phyloP scores from a whole-genome alignment of 2,329 filamentous ascomycete species.

The Penicillium sp. region DNA sequence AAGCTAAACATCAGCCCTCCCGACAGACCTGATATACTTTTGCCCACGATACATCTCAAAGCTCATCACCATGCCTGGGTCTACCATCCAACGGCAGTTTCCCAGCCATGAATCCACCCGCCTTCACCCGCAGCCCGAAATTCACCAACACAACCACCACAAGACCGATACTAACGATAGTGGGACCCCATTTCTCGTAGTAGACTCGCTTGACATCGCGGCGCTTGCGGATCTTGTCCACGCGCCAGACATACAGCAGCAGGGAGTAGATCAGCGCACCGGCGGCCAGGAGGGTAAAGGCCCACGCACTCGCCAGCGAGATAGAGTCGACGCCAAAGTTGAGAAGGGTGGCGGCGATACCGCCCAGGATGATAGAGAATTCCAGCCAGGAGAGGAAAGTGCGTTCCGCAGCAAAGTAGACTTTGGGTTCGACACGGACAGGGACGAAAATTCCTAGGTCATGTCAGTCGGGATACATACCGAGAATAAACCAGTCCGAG shows the following conservation, averaged over 20 bases:
- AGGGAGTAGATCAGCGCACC: conserved; percentile 80
- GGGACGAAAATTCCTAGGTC: conserved; percentile 84
- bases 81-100: conserved; percentile 11
- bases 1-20: neutral
- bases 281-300: conserved; percentile 81
- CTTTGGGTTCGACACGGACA: conserved; percentile 93
- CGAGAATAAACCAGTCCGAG: neutral
- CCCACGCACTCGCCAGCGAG: conserved; percentile 69
- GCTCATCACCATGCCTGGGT: conserved; percentile 19
- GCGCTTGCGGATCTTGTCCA: conserved; percentile 78
- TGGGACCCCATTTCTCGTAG: conserved; percentile 88
- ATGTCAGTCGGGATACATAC: neutral
- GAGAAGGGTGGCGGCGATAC: conserved; percentile 79
- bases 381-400: conserved; percentile 98
- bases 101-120: conserved; percentile 38
- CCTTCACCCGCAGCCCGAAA: conserved; percentile 74
- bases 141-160: conserved; percentile 75
- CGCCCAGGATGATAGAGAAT: conserved; percentile 91
- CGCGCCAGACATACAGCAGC: conserved; percentile 83
- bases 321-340: conserved; percentile 70
- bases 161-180: conserved; percentile 70
- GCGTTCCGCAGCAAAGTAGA: conserved; percentile 93
- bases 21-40: neutral
- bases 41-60: conserved; percentile 4
- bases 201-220: conserved; percentile 75